These are phyloP conservation scores for Syzygium aqueum DNA, from an alignment of 345 rosid species.

Conservation along the genomic window DNA sequence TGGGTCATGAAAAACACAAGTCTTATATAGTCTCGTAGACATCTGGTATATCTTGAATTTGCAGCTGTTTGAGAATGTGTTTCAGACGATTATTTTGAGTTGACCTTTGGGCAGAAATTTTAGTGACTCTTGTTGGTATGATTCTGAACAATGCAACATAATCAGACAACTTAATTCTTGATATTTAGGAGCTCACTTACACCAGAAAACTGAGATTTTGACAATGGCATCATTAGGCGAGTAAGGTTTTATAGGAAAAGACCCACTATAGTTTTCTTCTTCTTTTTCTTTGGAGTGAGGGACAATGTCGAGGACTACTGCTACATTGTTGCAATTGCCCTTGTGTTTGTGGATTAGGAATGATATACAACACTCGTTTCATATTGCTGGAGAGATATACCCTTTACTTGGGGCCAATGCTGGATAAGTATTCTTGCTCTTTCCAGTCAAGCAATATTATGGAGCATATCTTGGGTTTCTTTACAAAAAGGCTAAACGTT, in stretches of 20 bases:
- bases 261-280: not conserved
- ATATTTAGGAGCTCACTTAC: not conserved
- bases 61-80: not conserved
- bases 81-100: not conserved
- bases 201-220: not conserved
- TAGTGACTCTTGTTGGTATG: not conserved
- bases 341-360: not conserved
- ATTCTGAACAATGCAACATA: not conserved
- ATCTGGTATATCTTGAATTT: not conserved
- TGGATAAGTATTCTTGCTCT: not conserved
- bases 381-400: not conserved
- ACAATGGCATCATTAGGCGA: not conserved
- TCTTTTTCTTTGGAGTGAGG: not conserved
- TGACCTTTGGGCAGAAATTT: not conserved
- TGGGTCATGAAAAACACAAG: not conserved
- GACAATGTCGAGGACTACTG: not conserved
- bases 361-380: not conserved
- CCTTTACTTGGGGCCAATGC: not conserved
- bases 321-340: not conserved
- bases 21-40: not conserved
- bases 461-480: not conserved
- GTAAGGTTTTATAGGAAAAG: not conserved
- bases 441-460: not conserved
- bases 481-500: not conserved
- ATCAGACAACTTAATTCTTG: not conserved